phyloP scores from a whole-genome alignment of 495 filamentous ascomycete species.

The Aspergillus mulundensis region DNA sequence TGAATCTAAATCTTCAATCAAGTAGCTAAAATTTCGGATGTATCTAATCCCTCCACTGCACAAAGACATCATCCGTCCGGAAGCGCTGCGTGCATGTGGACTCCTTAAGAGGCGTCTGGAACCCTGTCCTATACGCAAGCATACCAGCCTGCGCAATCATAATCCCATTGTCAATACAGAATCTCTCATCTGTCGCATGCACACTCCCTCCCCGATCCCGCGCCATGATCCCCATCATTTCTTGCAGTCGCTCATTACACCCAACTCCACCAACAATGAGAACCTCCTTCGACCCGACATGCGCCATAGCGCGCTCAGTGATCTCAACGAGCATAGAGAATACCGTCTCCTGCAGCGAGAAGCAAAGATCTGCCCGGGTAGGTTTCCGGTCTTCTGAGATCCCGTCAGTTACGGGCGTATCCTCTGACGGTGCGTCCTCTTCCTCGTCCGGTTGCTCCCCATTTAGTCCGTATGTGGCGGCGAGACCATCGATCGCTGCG shows the following conservation, averaged over 20 bases:
- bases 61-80: slow-evolving; percentile 88
- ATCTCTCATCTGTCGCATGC: slow-evolving; percentile 92
- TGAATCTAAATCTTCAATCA: background rate
- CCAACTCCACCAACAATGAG: slow-evolving; percentile 97
- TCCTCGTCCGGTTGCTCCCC: slow-evolving; percentile 33
- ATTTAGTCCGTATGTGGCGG: slow-evolving; percentile 53
- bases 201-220: slow-evolving; percentile 81
- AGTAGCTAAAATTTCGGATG: background rate
- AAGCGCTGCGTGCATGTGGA: slow-evolving; percentile 91
- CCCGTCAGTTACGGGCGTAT: slow-evolving; percentile 8
- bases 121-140: slow-evolving; percentile 75
- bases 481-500: slow-evolving; percentile 73
- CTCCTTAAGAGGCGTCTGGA: slow-evolving; percentile 70
- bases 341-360: slow-evolving; percentile 90
- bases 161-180: slow-evolving; percentile 98
- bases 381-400: slow-evolving; percentile 43
- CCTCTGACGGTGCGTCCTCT: slow-evolving; percentile 13
- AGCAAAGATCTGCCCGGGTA: slow-evolving; percentile 86
- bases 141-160: slow-evolving; percentile 99
- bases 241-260: slow-evolving; percentile 91
- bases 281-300: slow-evolving; percentile 86
- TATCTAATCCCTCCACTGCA: slow-evolving; percentile 82
- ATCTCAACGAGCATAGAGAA: slow-evolving; percentile 98
- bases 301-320: slow-evolving; percentile 97
- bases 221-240: slow-evolving; percentile 99